phyloP scores from a whole-genome alignment of 176 grass and related monocot genomes.

The Eleusine indica region DNA sequence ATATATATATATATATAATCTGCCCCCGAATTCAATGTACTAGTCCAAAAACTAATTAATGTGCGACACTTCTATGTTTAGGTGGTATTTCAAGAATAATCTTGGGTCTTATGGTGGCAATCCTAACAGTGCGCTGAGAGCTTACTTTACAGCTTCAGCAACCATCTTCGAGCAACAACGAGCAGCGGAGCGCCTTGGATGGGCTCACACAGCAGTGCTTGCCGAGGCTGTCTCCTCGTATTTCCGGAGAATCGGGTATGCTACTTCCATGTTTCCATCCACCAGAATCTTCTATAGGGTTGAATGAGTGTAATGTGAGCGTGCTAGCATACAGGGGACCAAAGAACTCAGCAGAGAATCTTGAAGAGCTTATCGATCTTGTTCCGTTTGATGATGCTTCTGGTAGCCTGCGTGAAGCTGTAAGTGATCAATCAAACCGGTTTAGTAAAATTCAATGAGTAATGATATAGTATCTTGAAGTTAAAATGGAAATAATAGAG shows the following conservation, averaged over 20 bases:
- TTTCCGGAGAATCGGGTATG: not conserved
- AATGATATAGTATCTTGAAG: not conserved
- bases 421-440: not conserved
- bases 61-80: not conserved
- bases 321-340: not conserved
- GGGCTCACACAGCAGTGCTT: conserved; percentile 50
- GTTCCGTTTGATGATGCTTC: not conserved
- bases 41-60: no score
- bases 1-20: not conserved
- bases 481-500: not conserved
- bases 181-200: conserved; percentile 42
- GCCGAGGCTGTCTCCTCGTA: conserved; percentile 18
- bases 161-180: conserved; percentile 54
- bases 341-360: not conserved
- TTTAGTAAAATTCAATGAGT: no score
- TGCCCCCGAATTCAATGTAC: no score
- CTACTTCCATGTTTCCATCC: no score
- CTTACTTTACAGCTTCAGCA: conserved; percentile 57
- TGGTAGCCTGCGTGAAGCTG: conserved; percentile 7
- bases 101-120: conserved; percentile 10
- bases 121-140: conserved; percentile 19
- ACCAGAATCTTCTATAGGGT: not conserved
- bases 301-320: not conserved
- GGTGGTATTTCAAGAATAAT: conserved; percentile 50
- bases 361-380: not conserved